These are phyloP conservation scores for Puccinia coronata DNA, from an alignment of 1,284 basidiomycete genomes.

Conservation along the genomic window DNA sequence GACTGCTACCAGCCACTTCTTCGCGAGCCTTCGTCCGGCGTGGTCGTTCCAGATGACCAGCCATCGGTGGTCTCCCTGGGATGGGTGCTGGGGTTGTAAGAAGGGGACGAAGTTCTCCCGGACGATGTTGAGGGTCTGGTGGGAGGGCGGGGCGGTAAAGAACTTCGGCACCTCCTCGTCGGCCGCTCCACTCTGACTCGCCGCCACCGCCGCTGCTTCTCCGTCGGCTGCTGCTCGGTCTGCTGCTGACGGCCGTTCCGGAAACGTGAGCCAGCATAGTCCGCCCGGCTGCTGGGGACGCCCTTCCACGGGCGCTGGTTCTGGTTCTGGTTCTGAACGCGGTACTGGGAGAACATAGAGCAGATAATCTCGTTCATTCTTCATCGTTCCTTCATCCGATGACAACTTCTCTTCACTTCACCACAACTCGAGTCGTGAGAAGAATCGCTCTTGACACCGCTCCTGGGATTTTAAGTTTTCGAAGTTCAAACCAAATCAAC, in stretches of 20 bases:
- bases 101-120: constrained; percentile 39
- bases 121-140: constrained; percentile 37
- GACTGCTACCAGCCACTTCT: constrained; percentile 30
- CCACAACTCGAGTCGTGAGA: too few relatives aligned
- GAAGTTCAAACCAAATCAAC: too few relatives aligned
- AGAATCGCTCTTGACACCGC: too few relatives aligned
- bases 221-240: neutral
- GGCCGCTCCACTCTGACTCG: neutral
- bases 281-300: constrained; percentile 1
- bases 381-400: neutral
- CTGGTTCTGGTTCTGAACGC: neutral
- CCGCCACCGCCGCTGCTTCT: neutral
- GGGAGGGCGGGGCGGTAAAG: constrained; percentile 33
- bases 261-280: constrained; percentile 35
- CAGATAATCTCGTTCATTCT: constrained; percentile 37
- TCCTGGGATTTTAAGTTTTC: too few relatives aligned
- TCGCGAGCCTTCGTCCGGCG: constrained; percentile 24
- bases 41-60: constrained; percentile 31
- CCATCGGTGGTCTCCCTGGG: neutral
- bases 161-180: constrained; percentile 3
- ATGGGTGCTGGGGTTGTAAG: neutral
- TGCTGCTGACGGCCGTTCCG: neutral
- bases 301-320: neutral
- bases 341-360: constrained; percentile 22
- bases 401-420: too few relatives aligned